A percentile compares a stretch with the other conserved stretches of the same genome.
Evolutionary conservation across 345 rosid species (phyloP).

Genomic region (Salix brachista): DNA sequence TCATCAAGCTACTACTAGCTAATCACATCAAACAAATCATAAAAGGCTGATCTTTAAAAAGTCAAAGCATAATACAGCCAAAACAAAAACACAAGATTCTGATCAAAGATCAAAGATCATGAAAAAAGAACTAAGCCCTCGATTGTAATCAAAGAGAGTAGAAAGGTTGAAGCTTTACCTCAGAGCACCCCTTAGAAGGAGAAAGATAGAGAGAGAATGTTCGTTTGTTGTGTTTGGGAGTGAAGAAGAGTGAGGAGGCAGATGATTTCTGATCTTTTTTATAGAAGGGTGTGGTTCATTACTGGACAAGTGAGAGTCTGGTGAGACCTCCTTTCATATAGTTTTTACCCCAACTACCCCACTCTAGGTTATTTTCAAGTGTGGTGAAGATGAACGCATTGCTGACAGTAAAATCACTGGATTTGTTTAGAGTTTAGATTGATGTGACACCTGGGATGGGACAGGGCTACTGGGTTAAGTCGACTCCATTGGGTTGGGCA

Average conservation of each 20-base stretch:
- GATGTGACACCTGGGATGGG: no score
- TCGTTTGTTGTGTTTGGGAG: neutral
- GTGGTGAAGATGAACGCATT: no score
- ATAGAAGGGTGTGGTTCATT: neutral
- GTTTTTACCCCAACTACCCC: neutral
- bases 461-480: no score
- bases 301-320: neutral
- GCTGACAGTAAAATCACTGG: no score
- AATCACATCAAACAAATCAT: neutral
- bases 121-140: neutral
- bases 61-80: no score
- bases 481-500: no score
- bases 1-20: neutral
- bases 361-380: no score
- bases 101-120: neutral
- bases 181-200: constrained; percentile 23
- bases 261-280: neutral
- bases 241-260: neutral
- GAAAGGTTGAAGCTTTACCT: constrained; percentile 4
- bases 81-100: neutral
- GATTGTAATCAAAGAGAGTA: neutral
- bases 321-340: neutral
- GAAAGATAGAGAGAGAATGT: neutral
- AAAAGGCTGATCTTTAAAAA: neutral
- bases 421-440: no score